These are phyloP conservation scores for Kazachstania taianensis DNA, from an alignment of 805 yeast genomes.

Conservation along the genomic window DNA sequence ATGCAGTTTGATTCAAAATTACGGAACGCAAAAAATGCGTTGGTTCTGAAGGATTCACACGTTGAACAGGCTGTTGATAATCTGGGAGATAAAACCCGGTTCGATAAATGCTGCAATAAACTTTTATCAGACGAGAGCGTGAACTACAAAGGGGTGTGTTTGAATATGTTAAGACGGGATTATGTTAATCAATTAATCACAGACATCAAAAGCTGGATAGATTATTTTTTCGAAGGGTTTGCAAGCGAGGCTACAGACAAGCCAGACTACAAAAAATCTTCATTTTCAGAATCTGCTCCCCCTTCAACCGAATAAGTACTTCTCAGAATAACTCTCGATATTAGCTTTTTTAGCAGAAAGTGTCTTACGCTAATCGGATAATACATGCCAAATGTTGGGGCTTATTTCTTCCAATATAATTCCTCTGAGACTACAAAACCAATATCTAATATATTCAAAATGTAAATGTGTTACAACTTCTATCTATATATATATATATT, in stretches of 20 bases:
- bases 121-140: conserved; percentile 10
- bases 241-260: background rate
- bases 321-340: no score
- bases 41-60: conserved; percentile 6
- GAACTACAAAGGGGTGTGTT: conserved; percentile 15
- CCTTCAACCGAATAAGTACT: no score
- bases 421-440: no score
- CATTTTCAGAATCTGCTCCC: no score
- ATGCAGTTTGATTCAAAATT: conserved; percentile 32
- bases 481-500: no score
- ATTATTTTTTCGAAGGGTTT: conserved; percentile 9
- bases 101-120: conserved; percentile 13
- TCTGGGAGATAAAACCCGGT: conserved; percentile 11
- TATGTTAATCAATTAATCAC: conserved; percentile 9
- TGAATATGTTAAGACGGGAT: conserved; percentile 8
- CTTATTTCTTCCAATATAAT: no score
- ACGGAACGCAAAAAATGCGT: conserved; percentile 13
- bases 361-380: no score
- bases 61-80: conserved; percentile 3
- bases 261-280: no score
- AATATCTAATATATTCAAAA: no score
- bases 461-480: no score
- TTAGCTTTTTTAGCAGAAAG: no score
- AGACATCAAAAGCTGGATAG: conserved; percentile 14
- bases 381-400: no score